A percentile compares a stretch with the other conserved stretches of the same genome.
Conservation (phyloP, 116 monocot species). For the Cymodocea nodosa region DNA sequence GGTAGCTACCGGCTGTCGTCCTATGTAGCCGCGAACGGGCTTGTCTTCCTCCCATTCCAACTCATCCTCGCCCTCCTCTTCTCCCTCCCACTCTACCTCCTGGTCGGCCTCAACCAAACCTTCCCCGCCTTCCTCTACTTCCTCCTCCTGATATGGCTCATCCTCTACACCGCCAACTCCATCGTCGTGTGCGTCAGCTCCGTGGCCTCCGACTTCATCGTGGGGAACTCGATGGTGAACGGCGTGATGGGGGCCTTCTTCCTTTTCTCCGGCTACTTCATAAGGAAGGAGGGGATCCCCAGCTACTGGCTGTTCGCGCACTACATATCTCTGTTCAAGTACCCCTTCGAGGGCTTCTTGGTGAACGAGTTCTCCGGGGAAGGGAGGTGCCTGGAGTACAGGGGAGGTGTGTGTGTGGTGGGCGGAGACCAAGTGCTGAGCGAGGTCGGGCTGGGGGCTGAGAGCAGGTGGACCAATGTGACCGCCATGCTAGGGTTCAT, state of each 20-base stretch:
- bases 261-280: constrained; percentile 88
- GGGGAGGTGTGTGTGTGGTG: constrained; percentile 34
- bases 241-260: constrained; percentile 84
- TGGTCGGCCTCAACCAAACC: constrained; percentile 30
- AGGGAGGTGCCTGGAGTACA: constrained; percentile 41
- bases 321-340: constrained; percentile 76
- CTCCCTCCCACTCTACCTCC: constrained; percentile 48
- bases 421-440: constrained; percentile 40
- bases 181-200: constrained; percentile 72
- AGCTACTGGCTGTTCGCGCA: constrained; percentile 87
- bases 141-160: constrained; percentile 64
- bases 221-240: constrained; percentile 64
- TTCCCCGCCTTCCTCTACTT: constrained; percentile 43
- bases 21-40: constrained; percentile 46
- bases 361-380: constrained; percentile 60
- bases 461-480: constrained; percentile 55
- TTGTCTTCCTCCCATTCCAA: constrained; percentile 62
- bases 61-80: constrained; percentile 44
- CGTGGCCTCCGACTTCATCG: constrained; percentile 65
- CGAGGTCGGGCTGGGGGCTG: constrained; percentile 41
- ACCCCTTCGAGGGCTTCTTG: constrained; percentile 74
- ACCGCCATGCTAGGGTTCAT: constrained; percentile 58
- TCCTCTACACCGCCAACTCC: constrained; percentile 85
- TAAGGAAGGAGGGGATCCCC: constrained; percentile 60
- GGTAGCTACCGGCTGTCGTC: constrained; percentile 81